Conservation (phyloP, 164 flowering plant species). For the Warburgia ugandensis region DNA sequence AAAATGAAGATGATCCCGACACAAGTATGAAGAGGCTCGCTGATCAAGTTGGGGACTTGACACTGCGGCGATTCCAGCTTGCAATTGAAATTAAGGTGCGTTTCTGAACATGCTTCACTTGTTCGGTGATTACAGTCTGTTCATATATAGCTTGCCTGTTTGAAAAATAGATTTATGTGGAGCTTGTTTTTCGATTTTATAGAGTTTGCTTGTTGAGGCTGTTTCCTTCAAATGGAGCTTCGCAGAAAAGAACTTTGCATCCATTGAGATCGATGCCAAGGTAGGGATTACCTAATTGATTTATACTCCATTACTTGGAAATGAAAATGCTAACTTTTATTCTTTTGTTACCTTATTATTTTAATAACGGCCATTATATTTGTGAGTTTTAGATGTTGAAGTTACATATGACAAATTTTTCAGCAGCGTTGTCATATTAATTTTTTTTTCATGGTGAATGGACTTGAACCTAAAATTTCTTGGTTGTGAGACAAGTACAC, state of each 20-base stretch:
- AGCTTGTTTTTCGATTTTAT: conserved; percentile 11
- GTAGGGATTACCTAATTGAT: conserved; percentile 23
- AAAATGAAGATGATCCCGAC: conserved; percentile 55
- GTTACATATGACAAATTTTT: too few species aligned
- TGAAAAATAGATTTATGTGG: neutral
- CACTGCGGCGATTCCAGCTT: conserved; percentile 38
- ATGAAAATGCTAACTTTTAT: too few species aligned
- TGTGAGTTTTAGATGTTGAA: too few species aligned
- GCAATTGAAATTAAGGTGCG: conserved; percentile 62
- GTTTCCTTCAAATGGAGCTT: conserved; percentile 46
- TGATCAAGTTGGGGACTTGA: conserved; percentile 44
- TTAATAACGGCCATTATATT: too few species aligned
- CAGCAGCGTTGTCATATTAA: too few species aligned
- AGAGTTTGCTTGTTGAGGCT: conserved; percentile 69
- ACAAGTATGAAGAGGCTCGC: conserved; percentile 38
- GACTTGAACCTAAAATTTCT: too few species aligned
- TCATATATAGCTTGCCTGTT: too few species aligned
- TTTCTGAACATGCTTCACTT: too few species aligned
- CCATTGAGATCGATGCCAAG: conserved; percentile 75
- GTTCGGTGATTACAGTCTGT: too few species aligned
- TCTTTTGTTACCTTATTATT: too few species aligned
- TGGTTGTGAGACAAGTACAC: too few species aligned
- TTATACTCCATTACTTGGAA: conserved; percentile 1
- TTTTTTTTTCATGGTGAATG: too few species aligned
- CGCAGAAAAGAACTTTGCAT: conserved; percentile 51